A percentile compares a stretch with the other conserved stretches of the same genome.
These are phyloP conservation scores for Botrytis squamosa DNA, from an alignment of 2,329 filamentous ascomycete species.

Conservation along the genomic window DNA sequence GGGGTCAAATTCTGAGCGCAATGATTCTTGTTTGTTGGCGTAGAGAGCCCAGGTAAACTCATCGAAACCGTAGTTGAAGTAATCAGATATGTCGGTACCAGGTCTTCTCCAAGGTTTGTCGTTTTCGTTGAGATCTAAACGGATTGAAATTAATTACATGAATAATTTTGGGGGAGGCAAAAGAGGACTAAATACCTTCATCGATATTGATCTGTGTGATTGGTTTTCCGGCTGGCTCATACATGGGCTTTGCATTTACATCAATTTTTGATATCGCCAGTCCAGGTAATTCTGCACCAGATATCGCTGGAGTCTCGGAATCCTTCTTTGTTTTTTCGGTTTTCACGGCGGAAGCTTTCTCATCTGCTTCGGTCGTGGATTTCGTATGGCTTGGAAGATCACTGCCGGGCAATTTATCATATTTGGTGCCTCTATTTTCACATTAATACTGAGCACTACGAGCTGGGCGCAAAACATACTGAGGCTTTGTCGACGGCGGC, in stretches of 20 bases:
- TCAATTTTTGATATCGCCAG: slow-evolving; percentile 81
- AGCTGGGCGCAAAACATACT: slow-evolving; percentile 44
- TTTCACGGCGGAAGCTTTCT: slow-evolving; percentile 47
- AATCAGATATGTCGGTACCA: slow-evolving; percentile 91
- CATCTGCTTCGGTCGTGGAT: slow-evolving; percentile 50
- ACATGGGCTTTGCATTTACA: slow-evolving; percentile 77
- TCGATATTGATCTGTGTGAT: slow-evolving; percentile 75
- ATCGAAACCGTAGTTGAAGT: slow-evolving; percentile 99
- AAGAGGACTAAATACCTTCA: slow-evolving; percentile 46
- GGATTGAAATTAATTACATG: slow-evolving; percentile 16
- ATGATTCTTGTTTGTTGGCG: slow-evolving; percentile 78
- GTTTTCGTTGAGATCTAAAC: slow-evolving; percentile 66
- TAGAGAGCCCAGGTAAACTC: slow-evolving; percentile 98
- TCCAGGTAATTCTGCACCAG: slow-evolving; percentile 57
- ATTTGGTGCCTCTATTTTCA: slow-evolving; percentile 42
- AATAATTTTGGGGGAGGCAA: not conserved
- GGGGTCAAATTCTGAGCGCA: slow-evolving; percentile 73
- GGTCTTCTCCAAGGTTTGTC: slow-evolving; percentile 95
- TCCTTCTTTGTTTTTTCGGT: slow-evolving; percentile 47
- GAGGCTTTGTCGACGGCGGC: slow-evolving; percentile 45
- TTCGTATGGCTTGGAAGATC: slow-evolving; percentile 37
- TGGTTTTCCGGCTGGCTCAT: slow-evolving; percentile 77
- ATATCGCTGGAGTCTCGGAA: slow-evolving; percentile 37
- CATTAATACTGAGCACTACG: slow-evolving; percentile 24
- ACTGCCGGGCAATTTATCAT: not conserved